These are phyloP conservation scores for Podaxis sp. DNA, from an alignment of 768 basidiomycete species.

Conservation along the genomic window DNA sequence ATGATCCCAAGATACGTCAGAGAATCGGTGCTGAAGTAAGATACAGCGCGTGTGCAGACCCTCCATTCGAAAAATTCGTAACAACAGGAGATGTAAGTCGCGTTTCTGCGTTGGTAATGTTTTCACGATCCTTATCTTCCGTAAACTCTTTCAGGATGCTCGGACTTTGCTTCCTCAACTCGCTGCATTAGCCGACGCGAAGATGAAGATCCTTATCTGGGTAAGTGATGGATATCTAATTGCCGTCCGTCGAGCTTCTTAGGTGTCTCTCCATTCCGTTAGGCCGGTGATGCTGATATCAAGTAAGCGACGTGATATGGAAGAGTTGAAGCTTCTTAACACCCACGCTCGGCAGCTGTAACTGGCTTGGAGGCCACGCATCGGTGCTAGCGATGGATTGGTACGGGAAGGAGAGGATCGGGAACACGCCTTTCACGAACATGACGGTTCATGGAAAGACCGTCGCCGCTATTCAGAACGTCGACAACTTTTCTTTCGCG, in stretches of 20 bases:
- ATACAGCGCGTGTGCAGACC: conserved; percentile 50
- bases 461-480: conserved; percentile 61
- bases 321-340: background rate
- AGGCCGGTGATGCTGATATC: conserved; percentile 52
- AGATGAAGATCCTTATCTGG: conserved; percentile 47
- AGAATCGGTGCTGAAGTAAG: conserved; percentile 52
- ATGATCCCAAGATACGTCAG: conserved; percentile 30
- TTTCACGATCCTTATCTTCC: background rate
- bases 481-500: conserved; percentile 70
- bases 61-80: conserved; percentile 41
- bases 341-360: conserved; percentile 32
- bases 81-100: conserved; percentile 56
- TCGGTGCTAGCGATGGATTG: conserved; percentile 45
- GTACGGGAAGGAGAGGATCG: conserved; percentile 40
- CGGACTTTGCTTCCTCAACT: conserved; percentile 52
- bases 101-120: background rate
- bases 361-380: conserved; percentile 47
- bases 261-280: background rate
- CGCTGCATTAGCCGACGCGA: conserved; percentile 43
- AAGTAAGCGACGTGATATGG: conserved; percentile 33
- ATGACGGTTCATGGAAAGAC: conserved; percentile 55
- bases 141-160: conserved; percentile 41
- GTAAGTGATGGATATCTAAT: conserved; percentile 23
- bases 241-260: conserved; percentile 17
- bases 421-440: conserved; percentile 42